phyloP scores from a whole-genome alignment of 495 filamentous ascomycete genomes.

The Penicillium riverlandense region DNA sequence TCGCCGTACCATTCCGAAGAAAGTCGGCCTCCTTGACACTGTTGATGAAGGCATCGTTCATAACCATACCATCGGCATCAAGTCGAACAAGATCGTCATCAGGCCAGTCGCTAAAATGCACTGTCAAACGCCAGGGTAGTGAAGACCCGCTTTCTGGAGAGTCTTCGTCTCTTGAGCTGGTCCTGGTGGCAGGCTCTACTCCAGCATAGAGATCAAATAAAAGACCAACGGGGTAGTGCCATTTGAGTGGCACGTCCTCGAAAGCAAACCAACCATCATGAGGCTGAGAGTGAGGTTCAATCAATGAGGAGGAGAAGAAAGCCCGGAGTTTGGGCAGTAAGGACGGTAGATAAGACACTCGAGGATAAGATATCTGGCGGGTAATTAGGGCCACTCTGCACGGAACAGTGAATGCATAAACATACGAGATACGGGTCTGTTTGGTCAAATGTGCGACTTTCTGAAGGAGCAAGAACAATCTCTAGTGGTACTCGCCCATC shows the following conservation, averaged over 20 bases:
- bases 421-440: conserved; percentile 49
- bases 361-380: conserved; percentile 42
- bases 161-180: conserved; percentile 18
- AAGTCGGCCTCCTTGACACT: conserved; percentile 95
- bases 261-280: conserved; percentile 66
- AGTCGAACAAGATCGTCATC: conserved; percentile 56
- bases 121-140: conserved; percentile 71
- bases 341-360: conserved; percentile 58
- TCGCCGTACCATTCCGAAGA: conserved; percentile 81
- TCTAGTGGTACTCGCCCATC: conserved; percentile 44
- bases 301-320: conserved; percentile 72
- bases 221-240: conserved; percentile 82
- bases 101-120: conserved; percentile 75
- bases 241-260: conserved; percentile 73
- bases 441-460: conserved; percentile 47
- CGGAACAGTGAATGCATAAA: not conserved
- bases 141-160: conserved; percentile 8
- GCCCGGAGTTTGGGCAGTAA: conserved; percentile 69
- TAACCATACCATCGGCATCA: conserved; percentile 51
- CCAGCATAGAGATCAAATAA: conserved; percentile 83
- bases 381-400: not conserved
- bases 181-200: conserved; percentile 45
- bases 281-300: conserved; percentile 49
- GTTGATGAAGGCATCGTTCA: conserved; percentile 86
- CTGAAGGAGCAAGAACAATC: conserved; percentile 43